Base-by-base conservation (phyloP, 2,329 filamentous ascomycete genomes). In the Monilinia aucupariae region DNA sequence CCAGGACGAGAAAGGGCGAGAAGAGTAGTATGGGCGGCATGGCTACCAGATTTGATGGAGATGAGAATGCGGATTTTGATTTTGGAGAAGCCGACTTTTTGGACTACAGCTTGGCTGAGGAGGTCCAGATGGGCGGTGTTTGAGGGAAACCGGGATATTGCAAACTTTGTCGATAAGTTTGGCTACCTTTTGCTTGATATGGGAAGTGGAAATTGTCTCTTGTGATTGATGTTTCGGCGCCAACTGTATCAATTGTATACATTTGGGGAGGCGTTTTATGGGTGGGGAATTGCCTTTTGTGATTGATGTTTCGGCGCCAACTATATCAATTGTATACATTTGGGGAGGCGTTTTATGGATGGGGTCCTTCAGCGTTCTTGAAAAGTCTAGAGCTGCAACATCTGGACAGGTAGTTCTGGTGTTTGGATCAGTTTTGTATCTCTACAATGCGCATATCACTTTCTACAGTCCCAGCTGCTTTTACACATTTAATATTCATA, bases 61-160 rank as follows among this genome's bases (percentile, higher is more conserved):
- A 84, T 70, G 81, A 84, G 70, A 83, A 82, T 66, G 74, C 75
- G 66, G 58, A 55, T 30, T 73, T 73, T 32, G 68, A 91, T 72
- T 91, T 91, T 72, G 85, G 82, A 63, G 88, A 91, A 64, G 88
- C 88, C 0, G 79, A 82, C 0, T 91, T 91, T 64, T 73, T 87
- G 60, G 83, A 85, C 62, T 78, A 74, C 68, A 65, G 62, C 9
- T 45, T 67, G 20, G 58, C 61, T 45, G 27, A 63, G 15, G 72
- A 73, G 58, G 67, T 71, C n/a, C 69, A 72, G 64, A 74, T 74
- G 72, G 67, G 67, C 61, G 72, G 71, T 53, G 66, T 69, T 66
- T 71, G 45, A 25, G 43, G 41, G 39, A n/a, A 7, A n/a, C 10
- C 32, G 37, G 37, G 27, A 25, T 34, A 34, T 2, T 8, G 12